phyloP scores from a whole-genome alignment of 441 rosid genomes.

The Metrosideros polymorpha region DNA sequence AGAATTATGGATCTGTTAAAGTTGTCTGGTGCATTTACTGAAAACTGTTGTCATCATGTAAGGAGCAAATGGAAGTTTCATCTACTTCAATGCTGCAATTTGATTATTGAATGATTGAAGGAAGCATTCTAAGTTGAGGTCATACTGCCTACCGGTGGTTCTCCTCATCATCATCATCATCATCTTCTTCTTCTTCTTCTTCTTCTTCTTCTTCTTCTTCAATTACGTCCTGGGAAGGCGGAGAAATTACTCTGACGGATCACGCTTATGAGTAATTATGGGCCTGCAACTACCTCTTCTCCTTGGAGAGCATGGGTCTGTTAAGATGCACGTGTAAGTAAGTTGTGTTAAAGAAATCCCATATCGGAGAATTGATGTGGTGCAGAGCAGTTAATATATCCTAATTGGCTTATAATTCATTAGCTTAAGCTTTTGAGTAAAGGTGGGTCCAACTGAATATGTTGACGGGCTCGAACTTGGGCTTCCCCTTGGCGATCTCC shows the following conservation, averaged over 20 bases:
- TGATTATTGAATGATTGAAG: background rate
- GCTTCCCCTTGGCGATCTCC: too few relatives aligned
- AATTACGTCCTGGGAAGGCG: background rate
- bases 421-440: too few relatives aligned
- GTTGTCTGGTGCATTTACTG: conserved; percentile 65
- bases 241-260: background rate
- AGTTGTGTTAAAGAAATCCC: too few relatives aligned
- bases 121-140: background rate
- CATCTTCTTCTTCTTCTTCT: background rate
- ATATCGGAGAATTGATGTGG: too few relatives aligned
- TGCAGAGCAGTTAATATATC: too few relatives aligned
- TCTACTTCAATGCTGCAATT: background rate
- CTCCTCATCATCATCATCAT: background rate
- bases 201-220: background rate
- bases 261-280: background rate
- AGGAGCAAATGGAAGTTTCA: conserved; percentile 82
- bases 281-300: too few relatives aligned
- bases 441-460: too few relatives aligned
- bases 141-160: background rate
- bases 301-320: too few relatives aligned
- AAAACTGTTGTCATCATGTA: conserved; percentile 65
- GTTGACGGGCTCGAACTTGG: too few relatives aligned
- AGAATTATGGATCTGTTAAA: conserved; percentile 67
- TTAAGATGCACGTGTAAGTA: too few relatives aligned
- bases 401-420: too few relatives aligned